These are phyloP conservation scores for Kodamaea suecica DNA, from an alignment of 1,139 yeast genomes.

Conservation along the genomic window DNA sequence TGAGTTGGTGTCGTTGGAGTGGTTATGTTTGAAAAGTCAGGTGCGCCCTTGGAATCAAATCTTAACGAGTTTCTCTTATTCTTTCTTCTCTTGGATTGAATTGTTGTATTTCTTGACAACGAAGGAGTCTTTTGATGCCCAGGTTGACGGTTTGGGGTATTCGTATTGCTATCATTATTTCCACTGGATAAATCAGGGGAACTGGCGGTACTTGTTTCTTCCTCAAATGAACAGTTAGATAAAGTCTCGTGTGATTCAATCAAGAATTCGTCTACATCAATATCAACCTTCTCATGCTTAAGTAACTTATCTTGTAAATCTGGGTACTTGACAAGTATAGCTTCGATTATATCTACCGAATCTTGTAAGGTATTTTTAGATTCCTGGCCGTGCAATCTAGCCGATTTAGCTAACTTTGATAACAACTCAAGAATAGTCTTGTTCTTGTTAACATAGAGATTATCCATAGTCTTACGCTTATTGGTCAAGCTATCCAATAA, in stretches of 20 bases:
- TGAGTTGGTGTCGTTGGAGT: conserved; percentile 24
- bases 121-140: conserved; percentile 13
- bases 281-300: conserved; percentile 27
- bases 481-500: conserved; percentile 41
- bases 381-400: conserved; percentile 51
- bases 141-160: conserved; percentile 11
- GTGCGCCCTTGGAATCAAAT: conserved; percentile 23
- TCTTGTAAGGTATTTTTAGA: conserved; percentile 34
- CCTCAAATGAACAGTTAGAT: conserved; percentile 35
- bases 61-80: conserved; percentile 34
- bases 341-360: conserved; percentile 28
- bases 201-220: conserved; percentile 31
- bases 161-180: conserved; percentile 8
- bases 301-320: conserved; percentile 32
- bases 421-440: conserved; percentile 45
- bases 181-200: conserved; percentile 22
- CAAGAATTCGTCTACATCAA: conserved; percentile 36
- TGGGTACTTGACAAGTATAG: conserved; percentile 34
- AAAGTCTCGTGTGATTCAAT: conserved; percentile 35
- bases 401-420: conserved; percentile 40
- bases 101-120: conserved; percentile 26
- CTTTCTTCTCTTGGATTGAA: conserved; percentile 26
- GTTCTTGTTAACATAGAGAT: conserved; percentile 47
- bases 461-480: conserved; percentile 43
- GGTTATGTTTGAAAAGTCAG: conserved; percentile 20